phyloP scores from a whole-genome alignment of 2,329 filamentous ascomycete species.

The Chaetothyriales sp. region DNA sequence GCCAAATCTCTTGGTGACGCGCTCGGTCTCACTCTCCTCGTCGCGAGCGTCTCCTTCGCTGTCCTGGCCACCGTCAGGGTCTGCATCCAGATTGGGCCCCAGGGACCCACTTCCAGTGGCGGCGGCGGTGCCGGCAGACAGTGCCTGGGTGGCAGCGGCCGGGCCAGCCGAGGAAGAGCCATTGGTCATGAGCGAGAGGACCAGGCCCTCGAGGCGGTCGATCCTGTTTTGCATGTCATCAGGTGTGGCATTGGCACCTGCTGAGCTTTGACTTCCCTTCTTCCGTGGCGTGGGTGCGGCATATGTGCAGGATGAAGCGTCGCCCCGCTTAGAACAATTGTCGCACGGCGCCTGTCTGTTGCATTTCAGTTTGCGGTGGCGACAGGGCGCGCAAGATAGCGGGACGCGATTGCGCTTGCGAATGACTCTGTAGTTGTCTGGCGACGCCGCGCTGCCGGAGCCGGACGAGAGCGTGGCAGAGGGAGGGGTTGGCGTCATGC shows the following conservation, averaged over 20 bases:
- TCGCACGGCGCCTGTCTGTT: constrained; percentile 83
- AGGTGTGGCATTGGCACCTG: constrained; percentile 42
- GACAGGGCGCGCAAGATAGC: constrained; percentile 79
- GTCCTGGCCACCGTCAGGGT: constrained; percentile 20
- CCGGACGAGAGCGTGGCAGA: constrained; percentile 60
- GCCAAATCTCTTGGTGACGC: constrained; percentile 61
- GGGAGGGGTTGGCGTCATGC: constrained; percentile 63
- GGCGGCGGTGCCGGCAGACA: constrained; percentile 27
- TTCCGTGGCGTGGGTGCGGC: constrained; percentile 57
- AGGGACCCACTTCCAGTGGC: constrained; percentile 29
- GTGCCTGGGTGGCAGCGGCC: constrained; percentile 41
- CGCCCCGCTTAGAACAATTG: constrained; percentile 82
- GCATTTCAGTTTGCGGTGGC: constrained; percentile 90
- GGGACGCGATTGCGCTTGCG: constrained; percentile 86
- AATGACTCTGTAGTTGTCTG: constrained; percentile 77
- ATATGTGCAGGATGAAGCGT: constrained; percentile 72
- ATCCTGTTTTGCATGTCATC: constrained; percentile 99
- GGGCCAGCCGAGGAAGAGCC: constrained; percentile 51
- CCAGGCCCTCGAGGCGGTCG: constrained; percentile 81
- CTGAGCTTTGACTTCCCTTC: constrained; percentile 48
- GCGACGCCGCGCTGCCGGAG: constrained; percentile 48
- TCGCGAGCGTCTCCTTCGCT: constrained; percentile 42
- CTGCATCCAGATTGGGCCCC: constrained; percentile 24
- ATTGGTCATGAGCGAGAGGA: constrained; percentile 87
- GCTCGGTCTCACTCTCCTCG: constrained; percentile 55